These are phyloP conservation scores for Peronospora farinosa DNA, from an alignment of 352 stramenopile species.

Conservation along the genomic window DNA sequence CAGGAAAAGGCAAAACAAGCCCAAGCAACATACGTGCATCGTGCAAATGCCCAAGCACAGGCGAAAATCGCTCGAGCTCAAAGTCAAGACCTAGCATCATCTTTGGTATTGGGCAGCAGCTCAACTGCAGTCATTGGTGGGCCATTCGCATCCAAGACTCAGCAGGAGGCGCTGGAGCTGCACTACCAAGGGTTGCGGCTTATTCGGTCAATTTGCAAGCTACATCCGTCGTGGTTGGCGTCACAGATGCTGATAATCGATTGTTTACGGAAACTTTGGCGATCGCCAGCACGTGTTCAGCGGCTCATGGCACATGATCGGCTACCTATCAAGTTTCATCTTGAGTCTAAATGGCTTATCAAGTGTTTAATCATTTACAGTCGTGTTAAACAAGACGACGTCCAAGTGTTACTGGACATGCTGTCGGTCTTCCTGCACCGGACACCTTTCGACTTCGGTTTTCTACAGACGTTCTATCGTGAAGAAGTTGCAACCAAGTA, in stretches of 20 bases:
- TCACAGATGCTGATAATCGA: slow-evolving; percentile 87
- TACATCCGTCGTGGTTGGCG: slow-evolving; percentile 87
- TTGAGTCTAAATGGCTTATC: slow-evolving; percentile 92
- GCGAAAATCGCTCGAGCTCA: slow-evolving; percentile 80
- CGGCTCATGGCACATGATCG: slow-evolving; percentile 64
- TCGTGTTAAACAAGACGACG: slow-evolving; percentile 87
- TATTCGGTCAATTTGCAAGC: slow-evolving; percentile 86
- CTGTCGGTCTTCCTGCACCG: slow-evolving; percentile 92
- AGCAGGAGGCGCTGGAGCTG: slow-evolving; percentile 89
- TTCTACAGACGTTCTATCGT: slow-evolving; percentile 87
- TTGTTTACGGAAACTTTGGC: slow-evolving; percentile 93
- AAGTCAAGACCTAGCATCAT: slow-evolving; percentile 42
- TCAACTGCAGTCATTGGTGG: slow-evolving; percentile 17
- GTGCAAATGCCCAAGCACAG: slow-evolving; percentile 81
- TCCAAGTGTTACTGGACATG: slow-evolving; percentile 95
- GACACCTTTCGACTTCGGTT: slow-evolving; percentile 91
- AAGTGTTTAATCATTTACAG: slow-evolving; percentile 94
- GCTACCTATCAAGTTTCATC: slow-evolving; percentile 87
- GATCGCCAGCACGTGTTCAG: slow-evolving; percentile 73
- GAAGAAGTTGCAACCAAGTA: slow-evolving; percentile 75
- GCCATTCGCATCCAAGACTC: slow-evolving; percentile 66
- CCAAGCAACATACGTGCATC: slow-evolving; percentile 81
- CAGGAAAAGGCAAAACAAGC: slow-evolving; percentile 89
- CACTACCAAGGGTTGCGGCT: slow-evolving; percentile 92
- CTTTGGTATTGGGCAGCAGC: slow-evolving; percentile 22